Base-by-base conservation (phyloP, 164 flowering plant species). In the Tinospora cordifolia region DNA sequence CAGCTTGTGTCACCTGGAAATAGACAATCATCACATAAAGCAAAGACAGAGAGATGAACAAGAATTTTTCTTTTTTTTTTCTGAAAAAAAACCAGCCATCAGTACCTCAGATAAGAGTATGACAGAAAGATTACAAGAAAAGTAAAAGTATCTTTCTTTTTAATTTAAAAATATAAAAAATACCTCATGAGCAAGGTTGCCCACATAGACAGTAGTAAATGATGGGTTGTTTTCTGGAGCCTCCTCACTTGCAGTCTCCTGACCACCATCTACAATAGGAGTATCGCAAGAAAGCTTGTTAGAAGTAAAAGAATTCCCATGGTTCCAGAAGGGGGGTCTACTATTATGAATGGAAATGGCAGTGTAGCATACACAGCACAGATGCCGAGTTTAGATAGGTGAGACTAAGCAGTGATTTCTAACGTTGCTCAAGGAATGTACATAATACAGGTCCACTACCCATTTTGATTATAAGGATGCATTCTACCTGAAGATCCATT, bases 151-250 rank as follows among this genome's bases (percentile, higher is more conserved):
- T 15, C 25, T 41, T 10, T 4, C 3, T 47, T 38, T 47, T 8
- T 14, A 17, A n/a, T 73, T 27, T 24, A 12, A 12, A n/a, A n/a
- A n/a, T n/a, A n/a, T n/a, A n/a, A n/a, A 27, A 3, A 60, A 80
- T 81, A 71, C 99, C 94, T 95, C 97, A n/a, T 90, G 92, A 67
- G 91, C 92, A 75, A 95, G 93, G 76, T 95, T 95, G 68, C 98
- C 99, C 54, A 95, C 96, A 82, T 95, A 92, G 27, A 95, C 98
- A 70, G 99, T 95, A 12, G 96, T 95, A 74, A 78, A 95, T 39
- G 85, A 87, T 65, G 97, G 92, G 70, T 95, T 95, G 78, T 90
- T 90, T 73, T 92, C 99, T 59, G 99, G 98, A 64, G 96, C 96
- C 49, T 92, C 97, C 78, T 70, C 84, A 65, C 79, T 92, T 65